These are phyloP conservation scores for Penicillium occitanis DNA, from an alignment of 2,329 filamentous ascomycete genomes.

Conservation along the genomic window DNA sequence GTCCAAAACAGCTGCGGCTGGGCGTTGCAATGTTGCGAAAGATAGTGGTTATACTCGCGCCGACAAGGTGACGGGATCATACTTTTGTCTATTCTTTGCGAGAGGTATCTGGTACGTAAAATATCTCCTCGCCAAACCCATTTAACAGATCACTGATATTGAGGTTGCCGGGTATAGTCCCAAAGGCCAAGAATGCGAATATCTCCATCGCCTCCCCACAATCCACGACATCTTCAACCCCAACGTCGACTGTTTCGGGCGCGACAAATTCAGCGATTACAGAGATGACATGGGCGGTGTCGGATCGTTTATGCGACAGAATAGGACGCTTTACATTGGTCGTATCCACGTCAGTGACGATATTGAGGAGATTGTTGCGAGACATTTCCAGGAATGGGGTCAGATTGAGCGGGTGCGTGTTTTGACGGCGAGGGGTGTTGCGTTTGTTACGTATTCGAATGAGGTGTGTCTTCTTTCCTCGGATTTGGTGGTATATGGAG, in stretches of 20 bases:
- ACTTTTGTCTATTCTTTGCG: slow-evolving; percentile 91
- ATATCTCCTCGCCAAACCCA: not conserved
- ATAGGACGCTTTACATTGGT: slow-evolving; percentile 89
- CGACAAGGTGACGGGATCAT: slow-evolving; percentile 74
- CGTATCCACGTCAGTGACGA: slow-evolving; percentile 94
- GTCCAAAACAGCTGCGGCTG: slow-evolving; percentile 76
- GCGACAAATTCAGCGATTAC: slow-evolving; percentile 90
- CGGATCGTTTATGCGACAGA: slow-evolving; percentile 88
- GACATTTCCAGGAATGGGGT: slow-evolving; percentile 97
- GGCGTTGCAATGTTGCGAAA: slow-evolving; percentile 79
- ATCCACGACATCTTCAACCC: slow-evolving; percentile 89
- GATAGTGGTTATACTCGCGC: slow-evolving; percentile 78
- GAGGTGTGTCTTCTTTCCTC: slow-evolving; percentile 46
- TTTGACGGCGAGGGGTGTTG: slow-evolving; percentile 83
- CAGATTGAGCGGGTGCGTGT: slow-evolving; percentile 85
- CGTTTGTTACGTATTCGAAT: slow-evolving; percentile 91
- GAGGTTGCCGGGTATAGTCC: slow-evolving; percentile 42
- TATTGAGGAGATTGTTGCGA: slow-evolving; percentile 90
- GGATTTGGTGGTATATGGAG: not conserved
- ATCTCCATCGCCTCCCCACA: slow-evolving; percentile 83
- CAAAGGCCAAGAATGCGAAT: slow-evolving; percentile 89
- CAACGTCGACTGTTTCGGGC: slow-evolving; percentile 91
- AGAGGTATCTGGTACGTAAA: slow-evolving; percentile 61
- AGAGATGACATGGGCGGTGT: slow-evolving; percentile 97
- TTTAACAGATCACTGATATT: not conserved